A percentile compares a stretch with the other conserved stretches of the same genome.
phyloP scores from a whole-genome alignment of 352 stramenopile species.

The Phytophthora citrophthora region DNA sequence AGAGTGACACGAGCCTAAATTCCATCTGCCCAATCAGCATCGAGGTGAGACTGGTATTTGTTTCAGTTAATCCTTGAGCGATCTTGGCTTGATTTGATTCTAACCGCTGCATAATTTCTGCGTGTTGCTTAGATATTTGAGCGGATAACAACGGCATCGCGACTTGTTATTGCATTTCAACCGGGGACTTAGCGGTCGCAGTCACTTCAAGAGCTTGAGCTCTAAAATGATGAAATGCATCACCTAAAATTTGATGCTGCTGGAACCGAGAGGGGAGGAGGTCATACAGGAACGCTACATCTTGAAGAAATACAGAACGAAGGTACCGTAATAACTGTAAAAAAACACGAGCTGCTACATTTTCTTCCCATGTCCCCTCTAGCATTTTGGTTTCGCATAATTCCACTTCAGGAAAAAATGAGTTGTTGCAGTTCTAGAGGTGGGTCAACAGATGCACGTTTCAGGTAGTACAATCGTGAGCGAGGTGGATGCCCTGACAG shows the following conservation, averaged over 20 bases:
- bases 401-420: slow-evolving; percentile 9
- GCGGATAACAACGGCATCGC: slow-evolving; percentile 13
- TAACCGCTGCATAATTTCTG: slow-evolving; percentile 9
- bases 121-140: slow-evolving; percentile 10
- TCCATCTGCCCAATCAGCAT: too few relatives aligned
- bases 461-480: slow-evolving; percentile 2
- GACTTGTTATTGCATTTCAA: slow-evolving; percentile 17
- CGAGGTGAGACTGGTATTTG: background rate
- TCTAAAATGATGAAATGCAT: slow-evolving; percentile 4
- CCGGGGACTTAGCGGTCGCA: background rate
- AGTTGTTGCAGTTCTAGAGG: background rate
- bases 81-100: background rate
- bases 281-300: slow-evolving; percentile 10
- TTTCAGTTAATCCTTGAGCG: background rate
- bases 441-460: slow-evolving; percentile 8
- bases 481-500: slow-evolving; percentile 1
- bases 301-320: slow-evolving; percentile 3
- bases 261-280: background rate
- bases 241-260: slow-evolving; percentile 4
- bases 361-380: too few relatives aligned
- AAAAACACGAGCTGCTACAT: too few relatives aligned
- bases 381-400: too few relatives aligned
- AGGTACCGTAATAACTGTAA: too few relatives aligned
- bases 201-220: background rate
- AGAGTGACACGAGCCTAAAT: too few relatives aligned